Base-by-base conservation (phyloP, 2,329 filamentous ascomycete species). In the Macrophomina phaseolina region DNA sequence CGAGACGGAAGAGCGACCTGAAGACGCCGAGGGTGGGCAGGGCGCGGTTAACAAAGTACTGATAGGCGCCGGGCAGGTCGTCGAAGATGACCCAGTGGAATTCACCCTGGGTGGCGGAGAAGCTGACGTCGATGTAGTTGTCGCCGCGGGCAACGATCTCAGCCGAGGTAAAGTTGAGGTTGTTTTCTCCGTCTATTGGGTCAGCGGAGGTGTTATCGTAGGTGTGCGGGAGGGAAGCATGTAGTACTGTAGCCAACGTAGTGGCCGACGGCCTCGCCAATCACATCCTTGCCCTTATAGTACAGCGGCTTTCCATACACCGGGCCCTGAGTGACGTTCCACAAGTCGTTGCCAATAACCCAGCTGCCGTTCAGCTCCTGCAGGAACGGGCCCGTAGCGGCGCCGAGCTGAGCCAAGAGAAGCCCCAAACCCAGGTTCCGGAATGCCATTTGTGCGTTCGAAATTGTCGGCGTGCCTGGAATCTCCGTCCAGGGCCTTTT, bases 71-170 rank as follows among this genome's bases (percentile, higher is more conserved):
- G 3, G 80, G 73, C 1, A 84, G 79, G 14, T 80, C 78, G 3
- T 82, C 77, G 68, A 81, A 80, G 65, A 86, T 82, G 12, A 86
- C 81, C 82, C 83, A 86, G 68, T 86, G 83, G 66, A 85, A 79
- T 63, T 85, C 83, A 3, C 81, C 82, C 70, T 83, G 82, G 0
- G 68, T 71, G 0, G 83, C 80, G 2, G 74, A 79, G 71, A 85
- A 85, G 42, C 78, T 75, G 64, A 86, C 75, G 68, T 85, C 83
- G 68, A 85, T 79, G 72, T 79, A 84, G 61, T 82, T 74, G 14
- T 61, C 55, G 12, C 53, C 52, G 4, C 45, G 30, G 30, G 52
- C 53, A n/a, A 51, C 38, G 34, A 86, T 80, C 0, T 74, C 73
- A 3, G 82, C 83, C 1, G 80, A 81, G 1, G 81, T 83, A 80